Evolutionary conservation across 345 rosid species (phyloP).

Genomic region (Rhizophora mangle): DNA sequence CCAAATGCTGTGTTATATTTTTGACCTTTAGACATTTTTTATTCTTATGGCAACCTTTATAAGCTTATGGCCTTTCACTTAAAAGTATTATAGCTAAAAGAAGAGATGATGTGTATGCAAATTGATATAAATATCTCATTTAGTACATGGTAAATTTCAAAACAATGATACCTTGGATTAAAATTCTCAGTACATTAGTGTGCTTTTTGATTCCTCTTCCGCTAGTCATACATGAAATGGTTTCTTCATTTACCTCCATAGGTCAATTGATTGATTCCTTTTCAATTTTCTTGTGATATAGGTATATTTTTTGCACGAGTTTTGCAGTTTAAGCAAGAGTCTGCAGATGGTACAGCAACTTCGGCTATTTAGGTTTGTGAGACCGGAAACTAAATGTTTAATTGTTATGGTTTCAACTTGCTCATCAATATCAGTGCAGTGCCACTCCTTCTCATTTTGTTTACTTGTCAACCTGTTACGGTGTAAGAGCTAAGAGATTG

Average conservation of each 20-base stretch:
- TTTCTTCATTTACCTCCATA: background rate
- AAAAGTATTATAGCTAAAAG: background rate
- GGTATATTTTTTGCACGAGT: constrained; percentile 85
- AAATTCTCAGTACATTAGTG: background rate
- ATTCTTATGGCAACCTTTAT: background rate
- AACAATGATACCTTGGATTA: background rate
- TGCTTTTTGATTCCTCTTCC: background rate
- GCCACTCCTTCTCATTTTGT: background rate
- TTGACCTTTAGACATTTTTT: background rate
- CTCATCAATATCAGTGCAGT: background rate
- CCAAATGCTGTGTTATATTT: background rate
- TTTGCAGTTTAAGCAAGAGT: constrained; percentile 83
- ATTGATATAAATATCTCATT: background rate
- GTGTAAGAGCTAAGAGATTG: background rate
- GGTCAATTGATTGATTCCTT: background rate
- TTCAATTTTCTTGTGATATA: constrained; percentile 25
- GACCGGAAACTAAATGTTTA: constrained; percentile 15
- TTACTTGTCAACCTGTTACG: background rate
- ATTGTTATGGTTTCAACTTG: background rate
- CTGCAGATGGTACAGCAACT: constrained; percentile 92
- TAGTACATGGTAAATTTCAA: background rate
- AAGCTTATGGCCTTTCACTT: background rate
- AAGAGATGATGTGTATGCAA: background rate
- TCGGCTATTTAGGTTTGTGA: constrained; percentile 64
- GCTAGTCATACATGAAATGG: background rate